Evolutionary conservation across 257 asterid genomes (phyloP).

Genomic region (Prunella vulgaris): DNA sequence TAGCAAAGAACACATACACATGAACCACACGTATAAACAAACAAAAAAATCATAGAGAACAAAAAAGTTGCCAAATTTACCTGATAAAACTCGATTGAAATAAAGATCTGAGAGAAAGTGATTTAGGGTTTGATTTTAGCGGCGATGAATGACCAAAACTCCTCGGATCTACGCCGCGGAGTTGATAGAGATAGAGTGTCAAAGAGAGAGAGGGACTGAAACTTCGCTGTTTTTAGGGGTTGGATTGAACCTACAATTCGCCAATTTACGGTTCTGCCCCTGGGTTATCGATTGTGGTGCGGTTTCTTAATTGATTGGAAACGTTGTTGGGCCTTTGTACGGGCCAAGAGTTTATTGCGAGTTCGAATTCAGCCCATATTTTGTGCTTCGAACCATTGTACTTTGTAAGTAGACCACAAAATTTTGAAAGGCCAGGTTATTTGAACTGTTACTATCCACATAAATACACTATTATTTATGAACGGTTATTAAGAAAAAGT

Average conservation of each 20-base stretch:
- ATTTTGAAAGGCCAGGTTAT: not conserved
- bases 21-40: not conserved
- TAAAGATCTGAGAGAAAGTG: constrained; percentile 26
- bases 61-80: constrained; percentile 12
- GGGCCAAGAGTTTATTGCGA: not conserved
- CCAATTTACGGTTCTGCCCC: constrained; percentile 28
- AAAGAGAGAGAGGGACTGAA: not conserved
- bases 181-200: constrained; percentile 18
- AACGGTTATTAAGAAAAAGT: too few relatives aligned
- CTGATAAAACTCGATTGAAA: constrained; percentile 14
- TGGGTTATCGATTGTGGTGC: not conserved
- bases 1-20: not conserved
- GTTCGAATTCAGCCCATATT: not conserved
- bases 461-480: too few relatives aligned
- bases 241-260: constrained; percentile 21
- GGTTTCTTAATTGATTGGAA: not conserved
- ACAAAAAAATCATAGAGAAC: not conserved
- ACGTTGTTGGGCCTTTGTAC: not conserved
- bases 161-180: constrained; percentile 67
- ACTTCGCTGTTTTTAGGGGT: constrained; percentile 28
- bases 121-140: constrained; percentile 8
- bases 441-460: too few relatives aligned
- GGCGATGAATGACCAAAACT: constrained; percentile 31
- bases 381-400: not conserved
- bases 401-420: not conserved